Evolutionary conservation across 192 early-diverging fungal genomes (phyloP), one percentile per base, ranked within the genome.

Genomic region (Backusella australiensis): DNA sequence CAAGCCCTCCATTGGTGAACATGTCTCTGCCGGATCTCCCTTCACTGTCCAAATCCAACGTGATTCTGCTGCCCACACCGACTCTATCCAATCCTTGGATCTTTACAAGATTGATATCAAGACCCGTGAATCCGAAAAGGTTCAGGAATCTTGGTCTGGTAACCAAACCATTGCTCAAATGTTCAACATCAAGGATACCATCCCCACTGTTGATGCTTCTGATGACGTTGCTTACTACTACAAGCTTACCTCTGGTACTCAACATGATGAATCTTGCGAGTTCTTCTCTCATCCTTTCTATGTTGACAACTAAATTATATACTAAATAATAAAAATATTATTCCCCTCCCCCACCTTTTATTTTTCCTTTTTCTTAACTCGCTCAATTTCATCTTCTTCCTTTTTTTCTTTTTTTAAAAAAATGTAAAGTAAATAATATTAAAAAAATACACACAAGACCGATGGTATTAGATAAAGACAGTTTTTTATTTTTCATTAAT

Each of bases 201-300:
- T 78, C 34, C 74, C 74, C 19, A 6, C 66, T 34, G 19, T 34
- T 67, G 56, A 63, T 63, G 67, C 49, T 68, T 35, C 59, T 52
- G 59, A 76, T 12, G 74, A 73, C 17, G 34, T 21, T 53, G 76
- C 76, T 34, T 81, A 81, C 49, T 81, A 72, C 52, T 81, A 81
- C 67, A 74, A 81, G 80, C 56, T 78, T 8, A 35, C 63, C 41
- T 59, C 72, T 67, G 41, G 36, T 41, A 81, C 80, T 66, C 63
- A 72, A 46, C 75, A 81, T 42, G 73, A 75, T 35, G 80, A 81
- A 36, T 53, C 68, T 19, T 81, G 80, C 65, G 73, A 73, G 26
- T 81, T 81, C 73, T 77, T 68, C 44, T 77, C 76, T 35, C 80
- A 81, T 59, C 76, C 80, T 66, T 81, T 81, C 72, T 81, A 81